Base-by-base conservation (phyloP, 108 stramenopile species). In the Cyclostephanos tholiformis region DNA sequence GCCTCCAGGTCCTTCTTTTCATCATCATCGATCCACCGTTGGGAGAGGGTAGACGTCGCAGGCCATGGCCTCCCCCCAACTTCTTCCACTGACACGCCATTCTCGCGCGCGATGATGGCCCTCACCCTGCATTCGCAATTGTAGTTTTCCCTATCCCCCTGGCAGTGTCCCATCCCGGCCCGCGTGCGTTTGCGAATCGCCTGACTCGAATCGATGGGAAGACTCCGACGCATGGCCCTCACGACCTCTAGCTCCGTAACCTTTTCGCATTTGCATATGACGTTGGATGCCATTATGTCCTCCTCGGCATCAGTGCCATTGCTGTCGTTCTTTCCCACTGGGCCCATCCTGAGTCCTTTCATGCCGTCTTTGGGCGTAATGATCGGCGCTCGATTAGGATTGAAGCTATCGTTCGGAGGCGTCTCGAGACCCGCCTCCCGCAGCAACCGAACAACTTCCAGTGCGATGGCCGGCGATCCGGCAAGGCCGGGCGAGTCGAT, bases 401-500 rank as follows among this genome's bases (percentile, higher is more conserved):
- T 92, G 74, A 92, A 92, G 32, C 14, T 79, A 9, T 61, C 57
- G 71, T 90, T 82, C 39, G 79, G 76, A 9, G 69, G 74, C 14
- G 75, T 76, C 22, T 75, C 35, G 12, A 86, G 68, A 6, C 91
- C 91, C 23, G 86, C 82, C 46, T 85, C 70, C 69, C 84, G 66
- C 56, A 92, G 73, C 29, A 92, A 55, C 27, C 71, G 65, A 3
- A 92, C 83, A 9, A 92, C 91, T 36, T 90, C 86, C 23, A 92
- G 44, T 25, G 91, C 89, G 79, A 92, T 90, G 12, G 91, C 91
- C 1, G 91, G 91, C 20, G 86, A 84, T 39, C 91, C 91, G 17
- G 91, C 91, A 43, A 92, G 65, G 5, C 91, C 91, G 4, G 91
- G 91, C 12, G 82, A 84, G 56, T 92, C 91, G 44, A 92, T 92